Base-by-base conservation (phyloP, 2,329 filamentous ascomycete genomes). In the Teratosphaeria epicoccoides region DNA sequence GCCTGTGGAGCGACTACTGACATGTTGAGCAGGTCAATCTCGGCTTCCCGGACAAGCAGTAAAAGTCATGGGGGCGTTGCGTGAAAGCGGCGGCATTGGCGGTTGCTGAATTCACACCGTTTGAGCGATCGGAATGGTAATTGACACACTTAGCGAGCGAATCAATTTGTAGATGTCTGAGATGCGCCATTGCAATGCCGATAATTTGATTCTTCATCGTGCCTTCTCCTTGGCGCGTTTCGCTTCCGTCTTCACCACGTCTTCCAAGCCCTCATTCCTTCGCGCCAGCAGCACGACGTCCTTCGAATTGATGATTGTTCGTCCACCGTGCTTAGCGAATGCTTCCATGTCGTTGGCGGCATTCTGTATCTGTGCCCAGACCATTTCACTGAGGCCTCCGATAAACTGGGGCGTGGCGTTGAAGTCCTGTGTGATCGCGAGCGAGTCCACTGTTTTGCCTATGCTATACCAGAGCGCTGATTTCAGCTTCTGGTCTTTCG, bases 211-310 rank as follows among this genome's bases (percentile, higher is more conserved):
- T 51, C 29, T 33, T 59, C 51, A 55, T 47, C 47, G 33, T 2
- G 47, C 22, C 50, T 51, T 58, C 43, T 51, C 49, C 49, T 59
- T 61, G 14, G 70, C 61, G 5, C 60, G 71, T 51, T 89, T 83
- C 24, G 89, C 73, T 61, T 82, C 82, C 48, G 80, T 76, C 66
- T 79, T 79, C 64, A 98, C 77, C 28, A 97, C 82, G 14, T 77
- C 77, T 59, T 90, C 82, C 20, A 98, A 71, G 17, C 89, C 88
- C 52, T 90, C 86, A 61, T 97, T 98, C 53, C 91, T 82, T 55
- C 93, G 77, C 24, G 88, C 84, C 25, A 98, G 79, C 6, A 98
- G 78, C 62, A 97, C 73, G 11, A 97, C 90, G 66, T 98, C 93
- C 49, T 90, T 85, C 0, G 85, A 85, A 33, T 83, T 88, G 58